Base-by-base conservation (phyloP, 106 monocot species). In the Posidonia australis region DNA sequence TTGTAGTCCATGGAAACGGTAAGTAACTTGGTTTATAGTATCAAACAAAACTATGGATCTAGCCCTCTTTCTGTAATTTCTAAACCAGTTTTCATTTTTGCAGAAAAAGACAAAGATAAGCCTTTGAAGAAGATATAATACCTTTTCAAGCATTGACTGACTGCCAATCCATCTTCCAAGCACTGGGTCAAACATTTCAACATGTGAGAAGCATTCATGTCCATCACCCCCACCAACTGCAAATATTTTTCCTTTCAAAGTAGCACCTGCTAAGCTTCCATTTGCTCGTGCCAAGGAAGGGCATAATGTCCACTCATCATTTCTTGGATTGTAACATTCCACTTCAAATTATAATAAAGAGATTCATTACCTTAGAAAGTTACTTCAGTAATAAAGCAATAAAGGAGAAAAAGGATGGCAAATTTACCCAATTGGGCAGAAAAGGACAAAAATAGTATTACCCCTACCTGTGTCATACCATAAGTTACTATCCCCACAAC, bases 161-260 rank as follows among this genome's bases (percentile, higher is more conserved):
- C 42, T 47, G 32, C 76, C 45, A 13, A 89, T 75, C 93, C 93
- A 93, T 42, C 52, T 78, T 20, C 81, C 89, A 42, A 86, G 66
- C 43, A 65, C 57, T 60, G 93, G 89, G 79, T 89, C 86, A 67
- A 89, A 77, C 77, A 93, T 84, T 74, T 93, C 93, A 60, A 93
- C 82, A 57, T 83, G 80, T 31, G 89, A 70, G 45, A 86, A 83
- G 69, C 67, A 49, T 1, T 76, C 70, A 12, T 9, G 12, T 29
- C 77, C 86, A 76, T 89, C 66, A 31, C 93, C 79, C 48, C 93
- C 93, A 46, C 93, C 93, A 67, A 93, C 77, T 49, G 89, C 93
- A 77, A 58, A 93, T 68, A 93, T 84, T 59, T 86, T 93, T 9
- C 63, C 71, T 41, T 81, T 73, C 29, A 89, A 66, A 23, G 73